Base-by-base conservation (phyloP, 2,329 filamentous ascomycete species). In the Trichoderma hamatum region DNA sequence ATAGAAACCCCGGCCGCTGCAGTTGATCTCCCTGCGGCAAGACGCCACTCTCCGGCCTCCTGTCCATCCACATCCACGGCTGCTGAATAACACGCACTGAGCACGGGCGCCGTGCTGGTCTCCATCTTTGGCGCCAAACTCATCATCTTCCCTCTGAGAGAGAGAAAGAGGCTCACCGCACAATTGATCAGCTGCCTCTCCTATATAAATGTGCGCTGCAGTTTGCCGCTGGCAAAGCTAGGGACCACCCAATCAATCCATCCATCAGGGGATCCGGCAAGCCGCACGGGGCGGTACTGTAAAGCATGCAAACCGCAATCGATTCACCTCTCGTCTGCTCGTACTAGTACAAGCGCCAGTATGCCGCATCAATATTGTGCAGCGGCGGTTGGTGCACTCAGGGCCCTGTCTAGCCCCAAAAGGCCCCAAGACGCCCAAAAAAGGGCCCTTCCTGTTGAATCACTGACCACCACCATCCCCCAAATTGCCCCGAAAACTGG, bases 401-500 rank as follows among this genome's bases (percentile, higher is more conserved):
- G 24, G 58, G 26, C 36, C 58, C 36, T 56, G 62, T 14, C 34
- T 46, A 65, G 36, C 62, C 26, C 14, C 34, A 32, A 58, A 36
- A 36, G 26, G 26, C 51, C 16, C 39, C 39, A 43, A 19, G 39
- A 34, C n/a, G 24, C 34, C 63, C 60, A 39, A 36, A 58, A 68
- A 56, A 56, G 52, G 52, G 52, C 67, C 51, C 56, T 56, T 43
- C 19, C 39, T 43, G 16, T n/a, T 49, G 39, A 69, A 60, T 49
- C 61, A 43, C 66, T 58, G n/a, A 14, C 55, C 30, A 58, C 21
- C 62, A 30, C 55, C 46, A 10, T 13, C n/a, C 64, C 59, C 55
- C 66, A 69, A 51, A 70, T 67, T 66, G 66, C 65, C 69, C 65
- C 69, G 60, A 71, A 69, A 59, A 60, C 70, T 43, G 39, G 55